A percentile compares a stretch with the other conserved stretches of the same genome.
These are phyloP conservation scores for Claviceps africana DNA, from an alignment of 2,329 filamentous ascomycete species.

Conservation along the genomic window DNA sequence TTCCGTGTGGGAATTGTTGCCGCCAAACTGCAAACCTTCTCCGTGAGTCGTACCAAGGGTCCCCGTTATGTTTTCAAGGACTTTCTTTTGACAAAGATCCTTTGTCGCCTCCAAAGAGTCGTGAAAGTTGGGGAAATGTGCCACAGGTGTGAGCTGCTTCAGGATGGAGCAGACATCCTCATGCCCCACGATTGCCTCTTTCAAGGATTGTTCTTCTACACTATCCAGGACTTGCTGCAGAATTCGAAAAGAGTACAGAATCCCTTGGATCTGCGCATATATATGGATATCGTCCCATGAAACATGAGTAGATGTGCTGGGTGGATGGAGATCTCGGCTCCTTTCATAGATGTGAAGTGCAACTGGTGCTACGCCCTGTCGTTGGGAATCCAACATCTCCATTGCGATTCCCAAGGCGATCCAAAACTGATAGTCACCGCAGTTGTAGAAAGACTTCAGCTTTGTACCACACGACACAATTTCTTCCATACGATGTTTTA, in stretches of 20 bases:
- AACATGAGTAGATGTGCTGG: constrained; percentile 1
- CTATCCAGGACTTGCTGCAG: constrained; percentile 23
- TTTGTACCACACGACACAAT: constrained; percentile 8
- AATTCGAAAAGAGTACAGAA: constrained; percentile 46
- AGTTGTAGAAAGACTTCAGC: constrained; percentile 7
- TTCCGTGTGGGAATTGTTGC: not conserved
- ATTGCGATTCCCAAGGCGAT: constrained; percentile 12
- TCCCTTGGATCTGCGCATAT: constrained; percentile 43
- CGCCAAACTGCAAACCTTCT: not conserved
- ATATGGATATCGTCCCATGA: constrained; percentile 49
- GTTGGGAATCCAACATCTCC: constrained; percentile 16
- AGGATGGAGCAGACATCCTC: constrained; percentile 11
- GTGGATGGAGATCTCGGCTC: not conserved
- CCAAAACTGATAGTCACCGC: constrained; percentile 7
- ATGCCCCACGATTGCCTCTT: not conserved
- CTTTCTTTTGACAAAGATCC: not conserved
- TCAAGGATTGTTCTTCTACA: not conserved
- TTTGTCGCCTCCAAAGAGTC: constrained; percentile 3
- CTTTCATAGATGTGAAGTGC: not conserved
- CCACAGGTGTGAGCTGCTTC: constrained; percentile 12
- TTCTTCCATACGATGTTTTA: constrained; percentile 6
- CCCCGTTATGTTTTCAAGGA: not conserved
- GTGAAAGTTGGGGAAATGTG: constrained; percentile 10
- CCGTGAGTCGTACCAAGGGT: not conserved
- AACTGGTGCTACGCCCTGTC: constrained; percentile 10